A percentile compares a stretch with the other conserved stretches of the same genome.
phyloP scores from a whole-genome alignment of 1,284 basidiomycete genomes.

The Anthracocystis walkeri region DNA sequence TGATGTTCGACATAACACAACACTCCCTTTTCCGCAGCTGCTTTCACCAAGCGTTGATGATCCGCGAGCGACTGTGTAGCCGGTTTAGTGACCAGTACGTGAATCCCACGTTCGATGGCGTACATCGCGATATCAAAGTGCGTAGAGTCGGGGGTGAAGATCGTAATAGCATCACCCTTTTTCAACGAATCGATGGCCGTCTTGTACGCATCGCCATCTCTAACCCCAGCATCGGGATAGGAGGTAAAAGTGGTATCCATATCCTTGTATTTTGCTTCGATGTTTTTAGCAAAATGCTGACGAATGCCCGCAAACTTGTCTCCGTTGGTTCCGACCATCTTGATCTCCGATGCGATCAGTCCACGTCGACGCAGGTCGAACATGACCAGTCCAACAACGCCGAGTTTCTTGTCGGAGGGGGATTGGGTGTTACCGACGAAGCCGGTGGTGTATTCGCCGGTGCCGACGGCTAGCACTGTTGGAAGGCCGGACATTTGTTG shows the following conservation, averaged over 20 bases:
- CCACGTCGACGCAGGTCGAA: constrained; percentile 88
- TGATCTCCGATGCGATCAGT: constrained; percentile 78
- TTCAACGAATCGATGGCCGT: constrained; percentile 82
- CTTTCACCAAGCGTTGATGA: constrained; percentile 81
- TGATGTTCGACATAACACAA: constrained; percentile 90
- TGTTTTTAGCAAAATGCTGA: constrained; percentile 83
- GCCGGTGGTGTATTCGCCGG: constrained; percentile 80
- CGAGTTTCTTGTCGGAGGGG: constrained; percentile 90
- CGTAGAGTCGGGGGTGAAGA: constrained; percentile 82
- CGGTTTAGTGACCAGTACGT: constrained; percentile 92
- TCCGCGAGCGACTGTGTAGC: constrained; percentile 86
- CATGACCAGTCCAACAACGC: constrained; percentile 86
- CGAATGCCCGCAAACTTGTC: constrained; percentile 86
- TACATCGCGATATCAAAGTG: constrained; percentile 87
- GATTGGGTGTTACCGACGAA: constrained; percentile 90
- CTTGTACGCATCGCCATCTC: constrained; percentile 87
- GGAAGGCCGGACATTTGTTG: constrained; percentile 33
- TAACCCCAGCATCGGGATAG: constrained; percentile 79
- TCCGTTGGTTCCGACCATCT: constrained; percentile 86
- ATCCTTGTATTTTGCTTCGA: constrained; percentile 84
- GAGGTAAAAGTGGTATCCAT: constrained; percentile 85
- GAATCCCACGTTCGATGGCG: constrained; percentile 83
- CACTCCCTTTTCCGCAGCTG: constrained; percentile 82
- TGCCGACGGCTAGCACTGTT: constrained; percentile 45
- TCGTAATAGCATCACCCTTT: constrained; percentile 85